Evolutionary conservation across 345 rosid species (phyloP).

Genomic region (Eucalyptus microcorys): DNA sequence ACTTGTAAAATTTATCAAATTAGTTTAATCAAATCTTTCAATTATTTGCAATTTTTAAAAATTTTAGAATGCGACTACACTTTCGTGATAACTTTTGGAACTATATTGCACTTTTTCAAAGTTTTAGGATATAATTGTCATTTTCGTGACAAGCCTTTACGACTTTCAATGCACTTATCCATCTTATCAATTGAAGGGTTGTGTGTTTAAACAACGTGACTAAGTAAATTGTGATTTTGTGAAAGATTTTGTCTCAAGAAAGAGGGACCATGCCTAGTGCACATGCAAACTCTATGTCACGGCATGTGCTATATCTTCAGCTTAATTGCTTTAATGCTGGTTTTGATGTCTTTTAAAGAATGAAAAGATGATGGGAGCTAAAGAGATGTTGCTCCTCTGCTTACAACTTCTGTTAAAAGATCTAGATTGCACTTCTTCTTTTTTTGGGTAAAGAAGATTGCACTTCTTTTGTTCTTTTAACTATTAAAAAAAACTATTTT

Average conservation of each 20-base stretch:
- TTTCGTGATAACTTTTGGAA: too few species aligned
- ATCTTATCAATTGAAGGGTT: neutral
- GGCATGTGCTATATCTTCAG: neutral
- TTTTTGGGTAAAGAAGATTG: too few species aligned
- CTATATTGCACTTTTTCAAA: too few species aligned
- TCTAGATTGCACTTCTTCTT: neutral
- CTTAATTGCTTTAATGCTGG: neutral
- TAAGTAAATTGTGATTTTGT: neutral
- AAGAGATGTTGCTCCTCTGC: neutral
- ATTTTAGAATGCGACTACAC: too few species aligned
- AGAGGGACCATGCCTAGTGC: neutral
- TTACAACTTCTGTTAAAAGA: neutral
- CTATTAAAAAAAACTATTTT: too few species aligned
- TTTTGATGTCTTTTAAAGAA: neutral
- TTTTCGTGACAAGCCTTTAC: too few species aligned
- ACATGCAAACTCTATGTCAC: neutral
- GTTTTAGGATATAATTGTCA: rapidly evolving
- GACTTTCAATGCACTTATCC: neutral
- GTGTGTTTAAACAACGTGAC: neutral
- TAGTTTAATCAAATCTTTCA: too few species aligned
- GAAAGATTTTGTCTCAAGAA: neutral
- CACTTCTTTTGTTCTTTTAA: too few species aligned
- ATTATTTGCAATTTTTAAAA: too few species aligned
- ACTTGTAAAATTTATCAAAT: too few species aligned
- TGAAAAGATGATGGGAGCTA: neutral